A percentile compares a stretch with the other conserved stretches of the same genome.
phyloP scores from a whole-genome alignment of 352 stramenopile genomes.

The Phytophthora constricta region DNA sequence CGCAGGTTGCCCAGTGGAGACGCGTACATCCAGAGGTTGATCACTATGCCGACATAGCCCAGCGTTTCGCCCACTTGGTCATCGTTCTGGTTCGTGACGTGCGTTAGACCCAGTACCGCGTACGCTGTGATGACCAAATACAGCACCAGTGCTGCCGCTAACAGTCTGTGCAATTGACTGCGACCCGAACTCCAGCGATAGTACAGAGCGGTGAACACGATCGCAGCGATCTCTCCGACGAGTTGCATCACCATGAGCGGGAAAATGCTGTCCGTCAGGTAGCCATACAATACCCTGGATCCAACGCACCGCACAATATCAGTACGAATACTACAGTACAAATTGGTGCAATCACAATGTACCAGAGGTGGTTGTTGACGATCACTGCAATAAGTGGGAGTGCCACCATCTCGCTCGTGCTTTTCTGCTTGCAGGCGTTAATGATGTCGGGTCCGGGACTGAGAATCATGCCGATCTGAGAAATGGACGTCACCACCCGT shows the following conservation, averaged over 20 bases:
- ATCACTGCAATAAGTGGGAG: conserved; percentile 37
- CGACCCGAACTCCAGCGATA: conserved; percentile 28
- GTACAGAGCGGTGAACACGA: conserved; percentile 33
- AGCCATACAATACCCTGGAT: conserved; percentile 38
- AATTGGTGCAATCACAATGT: background rate
- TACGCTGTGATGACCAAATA: conserved; percentile 38
- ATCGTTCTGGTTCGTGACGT: conserved; percentile 40
- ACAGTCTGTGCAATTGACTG: conserved; percentile 11
- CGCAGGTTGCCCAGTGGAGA: conserved; percentile 35
- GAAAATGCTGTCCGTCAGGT: conserved; percentile 39
- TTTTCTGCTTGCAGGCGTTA: conserved; percentile 30
- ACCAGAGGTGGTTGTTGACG: conserved; percentile 40
- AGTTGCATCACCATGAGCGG: conserved; percentile 35
- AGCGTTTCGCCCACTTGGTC: conserved; percentile 37
- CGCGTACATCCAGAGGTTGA: conserved; percentile 41
- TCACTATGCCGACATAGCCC: conserved; percentile 35
- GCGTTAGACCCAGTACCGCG: conserved; percentile 35
- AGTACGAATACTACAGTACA: background rate
- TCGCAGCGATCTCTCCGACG: conserved; percentile 28
- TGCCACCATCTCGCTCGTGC: conserved; percentile 28
- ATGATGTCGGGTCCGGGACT: conserved; percentile 27
- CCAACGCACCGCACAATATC: too few species aligned
- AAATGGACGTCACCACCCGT: conserved; percentile 30
- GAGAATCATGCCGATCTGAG: conserved; percentile 29
- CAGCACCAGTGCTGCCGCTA: conserved; percentile 7